A percentile compares a stretch with the other conserved stretches of the same genome.
Conservation (phyloP, 2,329 filamentous ascomycete species). For the Penicillium sp. region DNA sequence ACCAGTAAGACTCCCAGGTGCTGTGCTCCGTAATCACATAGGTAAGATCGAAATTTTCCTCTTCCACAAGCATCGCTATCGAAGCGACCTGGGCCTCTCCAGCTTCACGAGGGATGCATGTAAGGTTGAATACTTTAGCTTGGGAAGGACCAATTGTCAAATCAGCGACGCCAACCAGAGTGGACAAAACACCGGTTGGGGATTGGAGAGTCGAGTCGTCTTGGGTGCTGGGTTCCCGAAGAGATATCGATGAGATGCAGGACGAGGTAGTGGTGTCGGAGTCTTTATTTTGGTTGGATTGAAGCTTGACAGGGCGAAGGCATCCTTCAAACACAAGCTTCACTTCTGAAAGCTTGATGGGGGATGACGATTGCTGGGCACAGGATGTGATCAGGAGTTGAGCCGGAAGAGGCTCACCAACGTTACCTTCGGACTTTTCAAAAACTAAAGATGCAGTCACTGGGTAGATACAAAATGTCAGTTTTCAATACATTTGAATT, state of each 20-base stretch:
- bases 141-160: conserved; percentile 67
- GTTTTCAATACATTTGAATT: not conserved
- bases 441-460: conserved; percentile 56
- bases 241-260: conserved; percentile 33
- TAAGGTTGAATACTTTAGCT: conserved; percentile 69
- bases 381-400: conserved; percentile 55
- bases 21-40: conserved; percentile 57
- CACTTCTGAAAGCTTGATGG: conserved; percentile 51
- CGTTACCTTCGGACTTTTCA: conserved; percentile 55
- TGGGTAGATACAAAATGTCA: conserved; percentile 18
- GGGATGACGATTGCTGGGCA: conserved; percentile 45
- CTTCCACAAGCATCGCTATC: conserved; percentile 63
- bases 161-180: conserved; percentile 59
- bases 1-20: conserved; percentile 41
- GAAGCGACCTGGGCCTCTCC: conserved; percentile 70
- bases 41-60: conserved; percentile 65
- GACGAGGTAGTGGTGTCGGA: conserved; percentile 22
- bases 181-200: conserved; percentile 34
- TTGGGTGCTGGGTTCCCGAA: conserved; percentile 34
- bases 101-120: conserved; percentile 73
- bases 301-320: conserved; percentile 44
- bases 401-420: conserved; percentile 58
- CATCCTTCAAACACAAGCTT: conserved; percentile 55
- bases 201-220: conserved; percentile 33
- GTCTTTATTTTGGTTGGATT: conserved; percentile 31